Base-by-base conservation (phyloP, 495 filamentous ascomycete species). In the Daldinia childiae region DNA sequence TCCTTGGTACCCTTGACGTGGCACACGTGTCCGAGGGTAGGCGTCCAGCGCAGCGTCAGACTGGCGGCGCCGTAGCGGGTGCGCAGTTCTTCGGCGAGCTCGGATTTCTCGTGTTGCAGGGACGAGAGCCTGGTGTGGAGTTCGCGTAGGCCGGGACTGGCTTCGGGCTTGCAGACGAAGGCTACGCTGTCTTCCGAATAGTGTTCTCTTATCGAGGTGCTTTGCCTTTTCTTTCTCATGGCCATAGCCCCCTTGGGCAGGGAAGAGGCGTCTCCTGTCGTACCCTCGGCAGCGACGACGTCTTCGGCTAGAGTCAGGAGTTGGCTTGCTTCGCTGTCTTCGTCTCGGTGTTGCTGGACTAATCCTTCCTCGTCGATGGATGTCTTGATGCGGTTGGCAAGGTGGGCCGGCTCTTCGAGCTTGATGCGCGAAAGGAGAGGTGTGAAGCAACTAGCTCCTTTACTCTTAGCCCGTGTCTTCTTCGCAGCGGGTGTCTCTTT, bases 351-450 rank as follows among this genome's bases (percentile, higher is more conserved):
- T 62, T 91, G 89, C 73, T 92, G 87, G 32, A 90, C 84, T 17
- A 99, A 80, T 0, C 93, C 93, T 75, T 98, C 96, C 81, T 98
- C 96, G 74, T 99, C 96, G 72, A 99, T 97, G 4, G 94, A 89
- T 1, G 85, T 83, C 9, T 86, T 66, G 50, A 99, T 97, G 36
- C 83, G 84, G 34, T 87, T 74, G 2, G 95, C 92, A 4, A 99
- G 86, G 14, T 81, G 78, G 4, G 77, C 80, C 0, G 94, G 93
- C 3, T 89, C 87, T 15, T 90, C 85, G 45, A 98, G 83, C 56
- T 87, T 82, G 56, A 96, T 86, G 17, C 90, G 88, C 54, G 79
- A 77, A 4, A 88, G 77, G 78, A 97, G 83, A 4, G 79, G 61
- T 1, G 73, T 64, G 12, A 97, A 79, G 67, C 82, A 85, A 17